Percentiles rank a stretch among this genome's conserved stretches.
phyloP scores from a whole-genome alignment of 1,284 basidiomycete genomes.

The Ceratobasidium sp. region DNA sequence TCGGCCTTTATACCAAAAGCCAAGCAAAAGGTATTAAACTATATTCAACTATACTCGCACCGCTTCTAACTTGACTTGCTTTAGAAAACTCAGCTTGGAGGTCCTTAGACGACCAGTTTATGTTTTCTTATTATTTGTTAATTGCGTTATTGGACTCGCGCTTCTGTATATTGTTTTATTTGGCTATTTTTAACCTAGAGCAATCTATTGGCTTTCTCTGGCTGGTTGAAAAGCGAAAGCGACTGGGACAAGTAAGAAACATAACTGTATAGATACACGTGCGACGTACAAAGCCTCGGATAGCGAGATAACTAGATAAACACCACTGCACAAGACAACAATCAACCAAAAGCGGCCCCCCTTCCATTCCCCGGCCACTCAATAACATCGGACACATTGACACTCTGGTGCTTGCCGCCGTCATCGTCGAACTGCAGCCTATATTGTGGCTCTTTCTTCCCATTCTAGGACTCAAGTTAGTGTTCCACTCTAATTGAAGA shows the following conservation, averaged over 20 bases:
- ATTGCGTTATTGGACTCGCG: too few species aligned
- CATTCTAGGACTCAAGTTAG: conserved; percentile 14
- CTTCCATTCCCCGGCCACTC: conserved; percentile 26
- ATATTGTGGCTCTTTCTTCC: conserved; percentile 30
- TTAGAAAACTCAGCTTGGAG: conserved; percentile 27
- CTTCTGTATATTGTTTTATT: background rate
- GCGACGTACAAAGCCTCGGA: background rate
- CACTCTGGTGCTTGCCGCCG: conserved; percentile 19
- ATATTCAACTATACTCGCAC: background rate
- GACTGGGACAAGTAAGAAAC: background rate
- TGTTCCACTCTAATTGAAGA: too few species aligned
- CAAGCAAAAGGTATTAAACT: conserved; percentile 23
- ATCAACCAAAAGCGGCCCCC: background rate
- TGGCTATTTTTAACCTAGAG: background rate
- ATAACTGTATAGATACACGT: background rate
- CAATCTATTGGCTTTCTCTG: background rate
- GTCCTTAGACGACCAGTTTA: conserved; percentile 4
- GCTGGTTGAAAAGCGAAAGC: background rate
- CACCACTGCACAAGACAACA: background rate
- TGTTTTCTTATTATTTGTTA: background rate
- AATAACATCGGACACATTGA: conserved; percentile 25
- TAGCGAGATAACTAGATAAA: background rate
- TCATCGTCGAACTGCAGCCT: conserved; percentile 33
- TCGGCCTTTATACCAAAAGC: conserved; percentile 35
- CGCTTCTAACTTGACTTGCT: background rate